Conservation (phyloP, 2,329 filamentous ascomycete genomes). For the Aspergillus quadricinctus region DNA sequence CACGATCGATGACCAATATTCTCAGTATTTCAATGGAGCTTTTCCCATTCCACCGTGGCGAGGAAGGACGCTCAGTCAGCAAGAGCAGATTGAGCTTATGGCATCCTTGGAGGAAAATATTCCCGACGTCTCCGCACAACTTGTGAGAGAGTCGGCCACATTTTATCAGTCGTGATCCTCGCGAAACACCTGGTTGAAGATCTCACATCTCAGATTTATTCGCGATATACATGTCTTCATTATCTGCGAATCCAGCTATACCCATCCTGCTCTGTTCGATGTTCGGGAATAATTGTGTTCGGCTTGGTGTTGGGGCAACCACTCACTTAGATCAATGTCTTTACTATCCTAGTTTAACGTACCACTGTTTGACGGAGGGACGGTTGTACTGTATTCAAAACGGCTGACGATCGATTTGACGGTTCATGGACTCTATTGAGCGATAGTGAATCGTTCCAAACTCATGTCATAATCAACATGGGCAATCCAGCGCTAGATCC, state of each 20-base stretch:
- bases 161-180: conserved; percentile 35
- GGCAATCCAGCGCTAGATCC: not conserved
- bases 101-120: conserved; percentile 64
- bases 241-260: not conserved
- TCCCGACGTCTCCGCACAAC: conserved; percentile 40
- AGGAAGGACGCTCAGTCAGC: conserved; percentile 67
- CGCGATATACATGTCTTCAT: not conserved
- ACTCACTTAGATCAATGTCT: not conserved
- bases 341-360: not conserved
- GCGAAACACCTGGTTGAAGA: not conserved
- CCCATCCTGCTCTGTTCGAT: not conserved
- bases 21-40: conserved; percentile 44
- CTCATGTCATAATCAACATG: not conserved
- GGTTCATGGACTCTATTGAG: not conserved
- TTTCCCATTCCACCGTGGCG: conserved; percentile 47
- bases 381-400: not conserved
- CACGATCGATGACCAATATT: conserved; percentile 44
- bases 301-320: not conserved
- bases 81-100: conserved; percentile 81
- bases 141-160: conserved; percentile 37
- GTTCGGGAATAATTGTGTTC: not conserved
- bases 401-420: not conserved
- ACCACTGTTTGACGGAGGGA: not conserved
- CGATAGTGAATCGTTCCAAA: not conserved
- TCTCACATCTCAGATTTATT: no score